A percentile compares a stretch with the other conserved stretches of the same genome.
phyloP scores from a whole-genome alignment of 768 basidiomycete species.

The Phaffia australis region DNA sequence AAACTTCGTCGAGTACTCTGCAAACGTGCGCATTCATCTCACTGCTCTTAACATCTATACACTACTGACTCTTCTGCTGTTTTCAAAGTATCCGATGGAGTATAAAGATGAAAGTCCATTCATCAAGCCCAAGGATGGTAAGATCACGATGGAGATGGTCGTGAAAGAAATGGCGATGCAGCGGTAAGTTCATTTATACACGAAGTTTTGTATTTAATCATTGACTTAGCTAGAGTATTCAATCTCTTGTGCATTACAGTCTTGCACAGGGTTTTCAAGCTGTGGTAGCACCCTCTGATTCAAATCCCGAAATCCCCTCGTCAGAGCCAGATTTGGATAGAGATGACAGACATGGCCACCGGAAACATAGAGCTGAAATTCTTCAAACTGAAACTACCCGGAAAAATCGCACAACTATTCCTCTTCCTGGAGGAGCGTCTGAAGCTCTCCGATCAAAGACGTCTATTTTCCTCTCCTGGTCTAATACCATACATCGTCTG shows the following conservation, averaged over 20 bases:
- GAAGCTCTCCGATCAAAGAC: slow-evolving; percentile 20
- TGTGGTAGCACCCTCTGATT: slow-evolving; percentile 11
- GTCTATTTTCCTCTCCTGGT: slow-evolving; percentile 21
- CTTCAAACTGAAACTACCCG: no score
- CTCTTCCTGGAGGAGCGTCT: slow-evolving; percentile 24
- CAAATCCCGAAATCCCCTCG: no score
- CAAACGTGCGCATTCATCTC: no score
- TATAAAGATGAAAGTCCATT: slow-evolving; percentile 23
- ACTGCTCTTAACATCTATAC: no score
- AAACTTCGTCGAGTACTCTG: no score
- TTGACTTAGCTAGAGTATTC: no score
- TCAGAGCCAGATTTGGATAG: no score
- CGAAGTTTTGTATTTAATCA: no score
- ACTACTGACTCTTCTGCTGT: neutral
- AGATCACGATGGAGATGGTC: slow-evolving; percentile 19
- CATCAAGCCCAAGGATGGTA: slow-evolving; percentile 5
- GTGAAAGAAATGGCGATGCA: slow-evolving; percentile 22
- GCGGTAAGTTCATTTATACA: neutral
- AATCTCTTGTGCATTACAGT: neutral
- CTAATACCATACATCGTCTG: slow-evolving; percentile 83
- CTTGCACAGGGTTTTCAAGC: slow-evolving; percentile 25
- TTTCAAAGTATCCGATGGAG: slow-evolving; percentile 19
- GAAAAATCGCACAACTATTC: neutral
- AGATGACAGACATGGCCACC: no score
- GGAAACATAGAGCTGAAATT: no score